Base-by-base conservation (phyloP, 2,329 filamentous ascomycete genomes). In the Neocucurbitaria cava region DNA sequence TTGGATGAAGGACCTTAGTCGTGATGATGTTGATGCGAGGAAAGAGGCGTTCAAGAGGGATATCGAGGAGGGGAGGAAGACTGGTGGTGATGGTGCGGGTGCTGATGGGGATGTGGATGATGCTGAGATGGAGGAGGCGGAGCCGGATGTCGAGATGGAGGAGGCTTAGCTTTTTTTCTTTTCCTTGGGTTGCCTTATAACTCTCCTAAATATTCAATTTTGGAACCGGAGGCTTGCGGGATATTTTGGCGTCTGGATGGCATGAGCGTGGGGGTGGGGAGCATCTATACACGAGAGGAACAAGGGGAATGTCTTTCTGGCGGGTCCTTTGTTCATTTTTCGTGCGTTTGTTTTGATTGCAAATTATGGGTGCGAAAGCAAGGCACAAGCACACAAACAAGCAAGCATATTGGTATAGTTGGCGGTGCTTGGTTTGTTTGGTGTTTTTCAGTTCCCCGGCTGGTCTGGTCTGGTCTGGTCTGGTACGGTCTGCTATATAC, bases 1-100 rank as follows among this genome's bases (percentile, higher is more conserved):
- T 2, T 80, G 74, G 66, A 82, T 82, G 79, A 78, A 75, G 61
- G 78, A 77, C 33, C 52, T 79, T 42, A 76, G 71, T 51, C 76
- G 76, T 45, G 78, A 81, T 33, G 79, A 80, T 30, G 78, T 82
- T 8, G 80, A 82, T 58, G 72, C 70, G 21, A 71, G 69, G 56
- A 81, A 81, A 56, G 54, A 61, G 7, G 62, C 63, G 9, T 76
- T 72, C 47, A 72, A 69, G 53, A 66, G 71, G 46, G 59, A 66
- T 33, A 54, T 73, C 10, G 71, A 73, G 17, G 64, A 69, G 49
- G 57, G 56, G 47, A 61, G 60, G 43, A 51, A 51, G 7, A 51
- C 43, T 7, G 65, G 54, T 38, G 59, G 62, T 13, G 68, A 65
- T 15, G 46, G 58, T 11, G 35, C 10, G 18, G 72, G n/a, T n/a